Evolutionary conservation across 768 basidiomycete genomes (phyloP).

Genomic region (Amylocystis lapponica): DNA sequence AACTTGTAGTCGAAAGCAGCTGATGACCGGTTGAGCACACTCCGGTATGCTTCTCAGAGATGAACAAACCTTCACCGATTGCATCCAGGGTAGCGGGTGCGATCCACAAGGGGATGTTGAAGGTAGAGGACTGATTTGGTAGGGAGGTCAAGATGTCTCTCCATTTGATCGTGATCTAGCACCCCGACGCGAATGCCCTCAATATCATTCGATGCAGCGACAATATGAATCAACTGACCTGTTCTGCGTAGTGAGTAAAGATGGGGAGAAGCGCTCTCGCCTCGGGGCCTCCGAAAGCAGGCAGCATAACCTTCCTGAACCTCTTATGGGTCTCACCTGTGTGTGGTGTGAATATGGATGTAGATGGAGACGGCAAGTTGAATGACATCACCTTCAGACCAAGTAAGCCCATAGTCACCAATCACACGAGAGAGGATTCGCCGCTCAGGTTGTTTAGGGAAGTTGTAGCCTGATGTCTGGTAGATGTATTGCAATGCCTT

Average conservation of each 20-base stretch:
- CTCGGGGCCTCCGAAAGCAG: constrained; percentile 37
- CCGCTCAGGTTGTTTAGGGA: constrained; percentile 45
- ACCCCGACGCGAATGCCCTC: not conserved
- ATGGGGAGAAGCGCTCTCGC: constrained; percentile 25
- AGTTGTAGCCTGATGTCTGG: constrained; percentile 52
- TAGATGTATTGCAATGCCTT: constrained; percentile 55
- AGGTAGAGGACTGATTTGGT: constrained; percentile 31
- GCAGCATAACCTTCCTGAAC: constrained; percentile 31
- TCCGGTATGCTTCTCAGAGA: too few relatives aligned
- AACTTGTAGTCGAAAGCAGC: constrained; percentile 46
- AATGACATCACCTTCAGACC: constrained; percentile 52
- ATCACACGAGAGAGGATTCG: constrained; percentile 44
- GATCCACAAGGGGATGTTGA: constrained; percentile 46
- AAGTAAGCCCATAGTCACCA: constrained; percentile 47
- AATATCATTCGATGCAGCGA: too few relatives aligned
- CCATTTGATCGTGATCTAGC: constrained; percentile 48
- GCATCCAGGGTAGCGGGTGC: constrained; percentile 32
- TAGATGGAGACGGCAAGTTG: too few relatives aligned
- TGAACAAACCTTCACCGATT: constrained; percentile 30
- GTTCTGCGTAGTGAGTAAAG: constrained; percentile 15
- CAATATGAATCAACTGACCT: too few relatives aligned
- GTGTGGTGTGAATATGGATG: too few relatives aligned
- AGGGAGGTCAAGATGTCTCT: constrained; percentile 43
- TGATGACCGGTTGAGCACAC: not conserved
- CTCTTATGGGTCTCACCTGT: constrained; percentile 22